Evolutionary conservation across 1,284 basidiomycete genomes (phyloP), one percentile per base, ranked within the genome.

Genomic region (Coriolopsis trogii): DNA sequence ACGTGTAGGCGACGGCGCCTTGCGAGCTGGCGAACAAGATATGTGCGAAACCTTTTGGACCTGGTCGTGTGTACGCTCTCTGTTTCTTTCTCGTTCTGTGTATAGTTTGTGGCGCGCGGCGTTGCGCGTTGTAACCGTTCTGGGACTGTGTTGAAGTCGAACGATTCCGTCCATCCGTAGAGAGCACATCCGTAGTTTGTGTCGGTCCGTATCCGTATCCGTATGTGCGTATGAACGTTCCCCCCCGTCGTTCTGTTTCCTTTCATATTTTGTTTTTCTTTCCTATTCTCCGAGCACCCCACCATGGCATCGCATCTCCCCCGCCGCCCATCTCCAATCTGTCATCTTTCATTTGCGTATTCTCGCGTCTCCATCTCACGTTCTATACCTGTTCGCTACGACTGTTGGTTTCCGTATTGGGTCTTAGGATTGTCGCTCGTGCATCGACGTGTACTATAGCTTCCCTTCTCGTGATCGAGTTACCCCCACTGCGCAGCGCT

Each of bases 391-490:
- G n/a, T n/a, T n/a, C n/a, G n/a, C n/a, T n/a, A n/a, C n/a, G n/a
- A 20, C 13, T 42, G 18, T 29, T 18, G 49, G 33, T 37, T 26
- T 23, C 20, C 37, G 46, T 52, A 51, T 44, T 53, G 57, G 57
- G 58, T 58, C 49, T 61, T 58, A 50, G 56, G 56, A 52, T 49
- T 46, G 53, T 49, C 47, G 52, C 45, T 55, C 47, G 53, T 56
- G 56, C 60, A 55, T 53, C 46, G 58, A 51, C 33, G 38, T 62
- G 60, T 62, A 62, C 59, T 55, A 60, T 60, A 60, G 55, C 51
- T 39, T 31, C 40, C 37, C 15, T 16, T 33, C 33, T 18, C 33
- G 33, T 33, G 7, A 13, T 34, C 33, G 13, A n/a, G n/a, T 18
- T 18, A 33, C 13, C 6, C 16, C 31, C 31, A 13, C 31, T 33